Base-by-base conservation (phyloP, 2,329 filamentous ascomycete species). In the Pleurostoma richardsiae region DNA sequence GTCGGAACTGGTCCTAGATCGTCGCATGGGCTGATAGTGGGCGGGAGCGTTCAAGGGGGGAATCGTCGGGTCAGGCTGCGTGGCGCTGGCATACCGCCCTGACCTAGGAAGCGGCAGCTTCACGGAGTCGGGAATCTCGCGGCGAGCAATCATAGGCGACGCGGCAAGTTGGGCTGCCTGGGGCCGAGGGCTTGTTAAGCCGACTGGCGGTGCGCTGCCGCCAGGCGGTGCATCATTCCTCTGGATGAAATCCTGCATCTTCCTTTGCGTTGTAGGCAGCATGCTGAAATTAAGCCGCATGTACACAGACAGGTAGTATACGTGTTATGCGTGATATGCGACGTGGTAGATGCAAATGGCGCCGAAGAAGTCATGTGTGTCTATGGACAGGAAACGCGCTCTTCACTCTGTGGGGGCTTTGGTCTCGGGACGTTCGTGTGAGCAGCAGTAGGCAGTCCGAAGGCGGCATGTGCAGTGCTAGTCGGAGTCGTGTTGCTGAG, bases 181-280 rank as follows among this genome's bases (percentile, higher is more conserved):
- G 39, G 36, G 33, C 11, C 42, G 27, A 30, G 39, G 47, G 10
- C 44, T 41, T 30, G 49, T 41, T 28, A 55, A 56, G 30, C 51
- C 54, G 44, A 45, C 42, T 11, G 51, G 51, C 4, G 49, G 48
- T 36, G 46, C 47, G 39, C 44, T 40, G 10, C 43, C 46, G 42
- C 45, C 45, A 5, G 41, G 26, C 10, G 45, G n/a, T 26, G 39
- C 28, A 10, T 52, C 49, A 31, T 45, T 41, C 39, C 46, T 45
- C 26, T 49, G 42, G n/a, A 49, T 39, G 42, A 60, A 60, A 62
- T 64, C 67, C 63, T 71, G 55, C 38, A 62, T 47, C 52, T 59
- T 61, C 49, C 57, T 59, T 45, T 56, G 59, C 33, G 60, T 55
- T 27, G 56, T 57, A 41, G 60, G 60, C 54, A 60, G 59, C 59